These are phyloP conservation scores for Apophysomyces variabilis DNA, from an alignment of 371 early-diverging fungal genomes.

Conservation along the genomic window DNA sequence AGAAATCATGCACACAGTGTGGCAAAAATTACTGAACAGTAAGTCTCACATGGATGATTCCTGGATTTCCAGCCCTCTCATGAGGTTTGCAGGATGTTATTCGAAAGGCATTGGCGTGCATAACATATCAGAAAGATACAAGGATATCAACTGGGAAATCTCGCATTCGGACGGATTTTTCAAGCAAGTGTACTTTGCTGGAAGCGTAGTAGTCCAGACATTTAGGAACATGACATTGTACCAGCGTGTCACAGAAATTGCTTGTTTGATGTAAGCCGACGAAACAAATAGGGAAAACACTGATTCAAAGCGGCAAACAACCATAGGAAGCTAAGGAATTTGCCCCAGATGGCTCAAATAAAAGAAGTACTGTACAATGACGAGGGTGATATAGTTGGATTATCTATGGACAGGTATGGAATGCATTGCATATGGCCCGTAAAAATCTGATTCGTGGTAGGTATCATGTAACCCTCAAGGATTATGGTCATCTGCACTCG, in stretches of 20 bases:
- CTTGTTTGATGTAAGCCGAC: constrained; percentile 49
- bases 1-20: constrained; percentile 40
- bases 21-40: constrained; percentile 43
- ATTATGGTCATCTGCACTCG: constrained; percentile 61
- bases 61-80: too few species aligned
- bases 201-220: constrained; percentile 50
- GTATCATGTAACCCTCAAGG: constrained; percentile 61
- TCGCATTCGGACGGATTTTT: constrained; percentile 58
- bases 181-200: constrained; percentile 53
- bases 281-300: not conserved
- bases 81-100: constrained; percentile 31
- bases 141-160: constrained; percentile 41
- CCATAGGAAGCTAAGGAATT: constrained; percentile 47
- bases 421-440: not conserved
- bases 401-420: constrained; percentile 49
- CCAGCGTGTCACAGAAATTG: constrained; percentile 57
- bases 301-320: not conserved
- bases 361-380: constrained; percentile 49
- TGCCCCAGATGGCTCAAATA: constrained; percentile 55
- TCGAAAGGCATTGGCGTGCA: constrained; percentile 38
- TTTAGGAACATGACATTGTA: constrained; percentile 60
- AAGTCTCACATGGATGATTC: constrained; percentile 3
- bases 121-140: constrained; percentile 38
- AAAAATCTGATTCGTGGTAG: constrained; percentile 17
- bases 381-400: constrained; percentile 50